Conservation (phyloP, 345 rosid species). For the Firmiana major region DNA sequence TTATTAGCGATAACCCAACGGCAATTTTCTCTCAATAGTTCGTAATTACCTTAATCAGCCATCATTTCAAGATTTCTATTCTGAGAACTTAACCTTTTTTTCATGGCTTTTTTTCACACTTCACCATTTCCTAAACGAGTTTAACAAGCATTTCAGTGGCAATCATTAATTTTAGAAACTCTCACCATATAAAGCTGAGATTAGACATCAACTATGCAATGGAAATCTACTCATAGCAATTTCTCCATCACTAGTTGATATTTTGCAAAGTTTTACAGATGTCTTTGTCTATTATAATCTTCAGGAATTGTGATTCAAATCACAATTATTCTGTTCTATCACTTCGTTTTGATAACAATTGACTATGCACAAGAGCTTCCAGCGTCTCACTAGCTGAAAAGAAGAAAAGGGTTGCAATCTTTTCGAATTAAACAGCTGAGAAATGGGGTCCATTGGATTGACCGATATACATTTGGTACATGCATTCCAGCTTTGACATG, state of each 20-base stretch:
- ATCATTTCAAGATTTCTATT: not conserved
- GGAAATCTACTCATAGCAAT: not conserved
- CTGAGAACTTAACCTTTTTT: not conserved
- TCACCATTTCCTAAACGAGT: not conserved
- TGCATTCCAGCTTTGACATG: slow-evolving; percentile 10
- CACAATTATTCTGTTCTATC: too few relatives aligned
- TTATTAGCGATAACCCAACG: slow-evolving; percentile 22
- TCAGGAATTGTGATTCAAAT: not conserved
- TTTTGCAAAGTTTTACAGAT: not conserved
- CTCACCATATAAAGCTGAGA: not conserved
- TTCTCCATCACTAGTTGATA: not conserved
- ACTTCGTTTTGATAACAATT: too few relatives aligned
- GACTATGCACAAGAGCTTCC: too few relatives aligned
- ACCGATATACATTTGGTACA: slow-evolving; percentile 4
- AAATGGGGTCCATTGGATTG: slow-evolving; percentile 14
- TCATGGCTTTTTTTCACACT: not conserved
- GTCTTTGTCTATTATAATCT: not conserved
- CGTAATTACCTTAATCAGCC: not conserved
- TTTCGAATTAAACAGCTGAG: not conserved
- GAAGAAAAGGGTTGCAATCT: not conserved
- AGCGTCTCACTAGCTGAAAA: too few relatives aligned
- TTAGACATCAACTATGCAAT: not conserved
- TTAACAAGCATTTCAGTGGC: not conserved
- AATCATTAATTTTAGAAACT: not conserved
- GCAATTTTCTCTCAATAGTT: slow-evolving; percentile 6